Conservation (phyloP, 2,329 filamentous ascomycete species). For the Paracoccidioides lutzii region DNA sequence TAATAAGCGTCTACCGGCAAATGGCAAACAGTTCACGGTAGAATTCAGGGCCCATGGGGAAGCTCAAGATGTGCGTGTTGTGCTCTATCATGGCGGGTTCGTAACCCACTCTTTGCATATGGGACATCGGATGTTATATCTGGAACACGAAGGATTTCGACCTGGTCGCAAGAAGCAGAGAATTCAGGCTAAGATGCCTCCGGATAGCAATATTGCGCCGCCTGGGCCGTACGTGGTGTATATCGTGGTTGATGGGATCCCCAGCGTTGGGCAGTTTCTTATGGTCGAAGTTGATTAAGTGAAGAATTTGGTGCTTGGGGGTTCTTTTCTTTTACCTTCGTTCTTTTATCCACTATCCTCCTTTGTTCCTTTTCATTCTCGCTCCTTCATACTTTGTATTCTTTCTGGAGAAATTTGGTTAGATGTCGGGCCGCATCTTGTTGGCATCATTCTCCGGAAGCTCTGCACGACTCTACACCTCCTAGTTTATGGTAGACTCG, state of each 20-base stretch:
- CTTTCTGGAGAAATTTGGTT: too few relatives aligned
- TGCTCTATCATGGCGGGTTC: slow-evolving; percentile 47
- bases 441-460: too few relatives aligned
- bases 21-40: slow-evolving; percentile 36
- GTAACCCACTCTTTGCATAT: slow-evolving; percentile 50
- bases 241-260: slow-evolving; percentile 44
- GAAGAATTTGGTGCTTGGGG: not conserved
- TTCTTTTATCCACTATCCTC: not conserved
- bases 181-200: slow-evolving; percentile 42
- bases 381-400: too few relatives aligned
- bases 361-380: too few relatives aligned
- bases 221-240: slow-evolving; percentile 50
- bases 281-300: slow-evolving; percentile 9
- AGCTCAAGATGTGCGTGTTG: slow-evolving; percentile 36
- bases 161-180: slow-evolving; percentile 29
- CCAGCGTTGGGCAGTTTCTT: slow-evolving; percentile 41
- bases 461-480: too few relatives aligned
- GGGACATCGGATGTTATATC: slow-evolving; percentile 45
- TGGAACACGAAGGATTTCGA: slow-evolving; percentile 40
- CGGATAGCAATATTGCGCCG: slow-evolving; percentile 43
- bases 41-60: slow-evolving; percentile 34
- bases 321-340: not conserved
- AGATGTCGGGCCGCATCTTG: too few relatives aligned
- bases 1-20: slow-evolving; percentile 30
- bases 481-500: too few relatives aligned